Evolutionary conservation across 768 basidiomycete genomes (phyloP).

Genomic region (Collybia sp.): DNA sequence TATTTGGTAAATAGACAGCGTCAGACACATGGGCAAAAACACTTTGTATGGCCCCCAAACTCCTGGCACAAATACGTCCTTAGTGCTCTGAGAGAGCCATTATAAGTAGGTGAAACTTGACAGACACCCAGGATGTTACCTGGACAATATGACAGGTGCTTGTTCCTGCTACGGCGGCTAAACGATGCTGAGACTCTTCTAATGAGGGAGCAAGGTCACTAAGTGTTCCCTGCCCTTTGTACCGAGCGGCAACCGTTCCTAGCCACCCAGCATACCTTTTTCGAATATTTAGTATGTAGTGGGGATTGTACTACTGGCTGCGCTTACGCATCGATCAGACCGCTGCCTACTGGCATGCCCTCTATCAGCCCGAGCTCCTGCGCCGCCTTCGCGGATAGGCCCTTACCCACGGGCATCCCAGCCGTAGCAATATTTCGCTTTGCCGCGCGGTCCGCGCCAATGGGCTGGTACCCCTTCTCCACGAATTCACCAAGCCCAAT

Average conservation of each 20-base stretch:
- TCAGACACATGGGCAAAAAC: neutral
- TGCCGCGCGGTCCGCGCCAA: slow-evolving; percentile 69
- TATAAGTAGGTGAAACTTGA: neutral
- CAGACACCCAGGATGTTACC: slow-evolving; percentile 27
- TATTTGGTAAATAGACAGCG: neutral
- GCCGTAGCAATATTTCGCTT: slow-evolving; percentile 71
- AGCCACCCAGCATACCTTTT: slow-evolving; percentile 91
- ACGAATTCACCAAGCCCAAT: slow-evolving; percentile 79
- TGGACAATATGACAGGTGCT: slow-evolving; percentile 95
- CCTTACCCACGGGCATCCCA: slow-evolving; percentile 79
- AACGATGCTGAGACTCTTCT: slow-evolving; percentile 71
- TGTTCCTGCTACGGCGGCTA: slow-evolving; percentile 94
- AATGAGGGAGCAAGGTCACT: slow-evolving; percentile 53
- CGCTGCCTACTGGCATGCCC: slow-evolving; percentile 92
- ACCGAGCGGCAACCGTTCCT: slow-evolving; percentile 86
- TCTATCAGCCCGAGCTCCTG: slow-evolving; percentile 78
- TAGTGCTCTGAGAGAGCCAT: slow-evolving; percentile 48
- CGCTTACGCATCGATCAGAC: slow-evolving; percentile 87
- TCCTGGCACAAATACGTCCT: slow-evolving; percentile 84
- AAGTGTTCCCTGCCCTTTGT: slow-evolving; percentile 46
- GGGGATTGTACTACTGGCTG: neutral
- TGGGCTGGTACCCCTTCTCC: slow-evolving; percentile 63
- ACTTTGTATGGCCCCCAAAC: slow-evolving; percentile 92
- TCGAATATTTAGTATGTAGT: neutral
- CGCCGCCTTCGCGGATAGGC: slow-evolving; percentile 75